These are phyloP conservation scores for Hymenoscyphus albidus DNA, from an alignment of 2,329 filamentous ascomycete species.

Conservation along the genomic window DNA sequence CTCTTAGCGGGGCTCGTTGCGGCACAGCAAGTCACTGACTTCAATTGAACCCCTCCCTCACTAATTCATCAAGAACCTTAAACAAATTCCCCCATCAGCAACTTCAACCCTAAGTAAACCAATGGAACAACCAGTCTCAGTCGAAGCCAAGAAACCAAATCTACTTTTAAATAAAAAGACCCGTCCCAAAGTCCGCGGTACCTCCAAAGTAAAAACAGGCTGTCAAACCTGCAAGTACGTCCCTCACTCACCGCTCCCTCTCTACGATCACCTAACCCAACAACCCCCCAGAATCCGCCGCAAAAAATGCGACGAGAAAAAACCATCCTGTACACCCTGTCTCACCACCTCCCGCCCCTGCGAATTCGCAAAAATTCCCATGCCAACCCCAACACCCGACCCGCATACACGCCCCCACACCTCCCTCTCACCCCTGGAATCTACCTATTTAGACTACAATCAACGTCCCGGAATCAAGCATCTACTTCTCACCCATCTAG, in stretches of 20 bases:
- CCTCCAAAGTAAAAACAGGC: constrained; percentile 9
- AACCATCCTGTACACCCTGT: constrained; percentile 19
- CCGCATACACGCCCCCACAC: not conserved
- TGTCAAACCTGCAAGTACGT: constrained; percentile 17
- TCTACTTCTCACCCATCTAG: constrained; percentile 13
- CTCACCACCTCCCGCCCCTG: constrained; percentile 9
- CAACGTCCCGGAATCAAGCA: constrained; percentile 5
- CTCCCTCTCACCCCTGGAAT: not conserved
- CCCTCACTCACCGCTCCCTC: not conserved
- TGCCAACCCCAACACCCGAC: not conserved
- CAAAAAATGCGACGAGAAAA: constrained; percentile 25
- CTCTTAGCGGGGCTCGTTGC: not conserved
- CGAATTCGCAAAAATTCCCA: constrained; percentile 7
- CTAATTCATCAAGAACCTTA: not conserved
- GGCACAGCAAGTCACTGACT: not conserved
- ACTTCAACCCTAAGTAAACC: not conserved
- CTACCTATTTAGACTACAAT: constrained; percentile 9
- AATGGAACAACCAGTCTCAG: not conserved
- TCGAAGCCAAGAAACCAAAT: not conserved
- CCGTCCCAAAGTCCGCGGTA: constrained; percentile 3
- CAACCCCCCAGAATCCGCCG: constrained; percentile 15
- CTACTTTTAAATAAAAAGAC: constrained; percentile 1
- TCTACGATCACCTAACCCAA: not conserved
- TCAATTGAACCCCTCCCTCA: not conserved
- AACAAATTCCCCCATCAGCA: not conserved